A percentile compares a stretch with the other conserved stretches of the same genome.
phyloP scores from a whole-genome alignment of 768 basidiomycete genomes.

The Russula lepida region DNA sequence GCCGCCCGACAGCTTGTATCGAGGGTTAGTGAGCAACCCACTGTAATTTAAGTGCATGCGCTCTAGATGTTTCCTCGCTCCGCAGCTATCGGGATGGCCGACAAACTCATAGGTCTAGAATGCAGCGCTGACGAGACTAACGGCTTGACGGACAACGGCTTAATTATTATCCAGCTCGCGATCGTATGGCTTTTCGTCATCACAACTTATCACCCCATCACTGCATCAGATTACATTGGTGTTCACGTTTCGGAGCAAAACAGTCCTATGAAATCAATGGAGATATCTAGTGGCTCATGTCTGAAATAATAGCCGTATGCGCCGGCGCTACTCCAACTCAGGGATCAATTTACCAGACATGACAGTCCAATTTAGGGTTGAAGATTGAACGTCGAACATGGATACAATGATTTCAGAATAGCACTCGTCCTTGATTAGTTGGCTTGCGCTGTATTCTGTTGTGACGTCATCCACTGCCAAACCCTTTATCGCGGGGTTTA shows the following conservation, averaged over 20 bases:
- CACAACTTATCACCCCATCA: constrained; percentile 37
- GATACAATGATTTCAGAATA: not conserved
- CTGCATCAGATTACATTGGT: not conserved
- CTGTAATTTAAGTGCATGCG: not conserved
- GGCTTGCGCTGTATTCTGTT: no score
- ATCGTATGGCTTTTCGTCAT: constrained; percentile 34
- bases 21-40: not conserved
- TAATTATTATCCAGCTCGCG: not conserved
- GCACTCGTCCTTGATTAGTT: not conserved
- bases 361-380: not conserved
- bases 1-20: not conserved
- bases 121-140: not conserved
- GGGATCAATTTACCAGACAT: not conserved
- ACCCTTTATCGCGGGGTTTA: not conserved
- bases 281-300: not conserved
- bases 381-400: not conserved
- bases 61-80: not conserved
- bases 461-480: no score
- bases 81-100: not conserved
- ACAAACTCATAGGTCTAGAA: not conserved
- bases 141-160: not conserved
- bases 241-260: not conserved
- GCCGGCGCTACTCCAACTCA: not conserved
- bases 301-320: not conserved
- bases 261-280: not conserved